Evolutionary conservation across 2,329 filamentous ascomycete species (phyloP).

Genomic region (Aspergillus chevalieri): DNA sequence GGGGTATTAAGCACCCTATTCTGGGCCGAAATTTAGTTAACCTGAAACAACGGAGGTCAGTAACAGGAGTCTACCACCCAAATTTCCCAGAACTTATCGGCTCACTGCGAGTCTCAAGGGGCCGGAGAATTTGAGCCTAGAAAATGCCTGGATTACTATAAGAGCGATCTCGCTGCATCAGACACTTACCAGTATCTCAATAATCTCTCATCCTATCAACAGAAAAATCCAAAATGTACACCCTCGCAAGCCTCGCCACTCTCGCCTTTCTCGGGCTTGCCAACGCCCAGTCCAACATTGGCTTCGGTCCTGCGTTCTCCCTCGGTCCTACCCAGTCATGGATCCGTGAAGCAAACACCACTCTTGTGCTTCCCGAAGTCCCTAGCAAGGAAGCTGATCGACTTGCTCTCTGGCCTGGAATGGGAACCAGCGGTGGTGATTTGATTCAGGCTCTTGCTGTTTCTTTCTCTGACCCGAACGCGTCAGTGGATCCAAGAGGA

Average conservation of each 20-base stretch:
- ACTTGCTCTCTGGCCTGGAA: conserved; percentile 29
- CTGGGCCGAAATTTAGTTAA: neutral
- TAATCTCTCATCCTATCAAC: too few species aligned
- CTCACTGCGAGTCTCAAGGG: too few species aligned
- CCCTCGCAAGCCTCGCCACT: conserved; percentile 1
- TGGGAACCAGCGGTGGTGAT: conserved; percentile 28
- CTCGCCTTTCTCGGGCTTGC: conserved; percentile 12
- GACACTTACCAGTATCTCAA: too few species aligned
- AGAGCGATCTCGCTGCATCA: too few species aligned
- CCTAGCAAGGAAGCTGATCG: conserved; percentile 21
- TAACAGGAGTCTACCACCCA: too few species aligned
- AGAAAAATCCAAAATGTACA: neutral
- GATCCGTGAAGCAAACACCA: conserved; percentile 27
- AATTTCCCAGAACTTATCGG: too few species aligned
- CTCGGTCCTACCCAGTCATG: conserved; percentile 26
- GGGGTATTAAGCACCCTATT: neutral
- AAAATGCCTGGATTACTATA: too few species aligned
- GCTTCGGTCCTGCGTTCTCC: conserved; percentile 27
- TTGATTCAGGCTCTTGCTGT: conserved; percentile 28
- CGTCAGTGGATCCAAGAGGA: conserved; percentile 13
- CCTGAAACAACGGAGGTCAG: neutral
- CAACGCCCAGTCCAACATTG: conserved; percentile 13
- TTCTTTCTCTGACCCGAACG: conserved; percentile 20
- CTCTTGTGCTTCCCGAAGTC: conserved; percentile 21
- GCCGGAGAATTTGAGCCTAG: too few species aligned